Evolutionary conservation across 768 basidiomycete species (phyloP).

Genomic region (Podaxis pistillaris): DNA sequence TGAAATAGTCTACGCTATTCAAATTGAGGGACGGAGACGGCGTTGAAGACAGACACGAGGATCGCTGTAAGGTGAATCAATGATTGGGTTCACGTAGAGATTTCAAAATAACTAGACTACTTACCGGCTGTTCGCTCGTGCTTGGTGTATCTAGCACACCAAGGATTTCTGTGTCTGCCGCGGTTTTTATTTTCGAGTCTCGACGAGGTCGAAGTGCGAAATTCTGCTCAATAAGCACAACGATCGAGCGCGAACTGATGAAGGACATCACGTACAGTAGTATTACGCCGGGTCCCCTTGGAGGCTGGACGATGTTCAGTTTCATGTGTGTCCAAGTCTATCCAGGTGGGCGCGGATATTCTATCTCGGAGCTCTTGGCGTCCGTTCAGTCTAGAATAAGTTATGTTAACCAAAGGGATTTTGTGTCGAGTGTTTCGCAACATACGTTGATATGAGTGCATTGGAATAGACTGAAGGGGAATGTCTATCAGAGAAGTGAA

Average conservation of each 20-base stretch:
- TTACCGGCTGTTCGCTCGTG: not conserved
- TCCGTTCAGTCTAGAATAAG: not conserved
- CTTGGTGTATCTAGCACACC: not conserved
- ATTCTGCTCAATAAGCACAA: not conserved
- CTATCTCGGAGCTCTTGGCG: not conserved
- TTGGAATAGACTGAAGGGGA: conserved; percentile 5
- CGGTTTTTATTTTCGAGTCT: not conserved
- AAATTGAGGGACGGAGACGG: not conserved
- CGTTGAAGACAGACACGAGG: not conserved
- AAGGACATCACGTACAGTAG: not conserved
- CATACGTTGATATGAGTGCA: conserved; percentile 9
- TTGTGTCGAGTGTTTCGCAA: not conserved
- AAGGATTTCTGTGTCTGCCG: not conserved
- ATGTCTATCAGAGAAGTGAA: not conserved
- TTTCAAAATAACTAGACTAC: not conserved
- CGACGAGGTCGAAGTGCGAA: not conserved
- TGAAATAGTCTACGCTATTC: too few species aligned
- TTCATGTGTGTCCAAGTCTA: not conserved
- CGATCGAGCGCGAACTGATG: not conserved
- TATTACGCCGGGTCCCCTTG: not conserved
- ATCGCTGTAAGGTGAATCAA: not conserved
- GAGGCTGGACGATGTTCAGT: not conserved
- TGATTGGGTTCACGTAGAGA: not conserved
- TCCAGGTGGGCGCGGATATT: not conserved
- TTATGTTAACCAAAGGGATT: not conserved